Evolutionary conservation across 768 basidiomycete species (phyloP).

Genomic region (Chalciporus pseudorubinellus): DNA sequence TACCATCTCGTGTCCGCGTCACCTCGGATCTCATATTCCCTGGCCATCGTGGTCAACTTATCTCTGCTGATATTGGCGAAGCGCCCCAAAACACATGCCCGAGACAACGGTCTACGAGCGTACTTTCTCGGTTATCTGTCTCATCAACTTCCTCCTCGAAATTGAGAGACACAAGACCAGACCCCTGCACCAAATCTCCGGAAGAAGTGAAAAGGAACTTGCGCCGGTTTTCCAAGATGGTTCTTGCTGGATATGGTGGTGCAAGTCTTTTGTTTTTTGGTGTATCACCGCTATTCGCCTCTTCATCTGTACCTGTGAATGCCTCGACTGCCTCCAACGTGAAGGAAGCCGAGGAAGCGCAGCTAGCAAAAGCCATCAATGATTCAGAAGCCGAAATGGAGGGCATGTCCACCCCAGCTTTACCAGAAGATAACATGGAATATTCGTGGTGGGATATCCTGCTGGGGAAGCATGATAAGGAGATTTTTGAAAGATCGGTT

Average conservation of each 20-base stretch:
- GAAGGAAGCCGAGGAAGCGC: constrained; percentile 56
- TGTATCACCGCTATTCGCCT: constrained; percentile 39
- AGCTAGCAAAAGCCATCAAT: constrained; percentile 63
- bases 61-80: constrained; percentile 80
- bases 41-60: constrained; percentile 65
- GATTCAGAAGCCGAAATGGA: constrained; percentile 68
- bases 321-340: constrained; percentile 34
- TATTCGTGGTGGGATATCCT: constrained; percentile 87
- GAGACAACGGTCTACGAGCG: constrained; percentile 30
- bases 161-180: constrained; percentile 24
- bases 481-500: constrained; percentile 72
- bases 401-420: constrained; percentile 24
- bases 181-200: constrained; percentile 31
- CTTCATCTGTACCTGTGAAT: constrained; percentile 24
- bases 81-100: constrained; percentile 34
- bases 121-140: constrained; percentile 25
- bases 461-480: constrained; percentile 76
- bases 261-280: constrained; percentile 81
- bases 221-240: constrained; percentile 79
- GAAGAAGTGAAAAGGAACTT: constrained; percentile 64
- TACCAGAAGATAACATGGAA: constrained; percentile 26
- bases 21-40: constrained; percentile 72
- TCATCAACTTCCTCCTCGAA: constrained; percentile 28
- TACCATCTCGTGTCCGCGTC: constrained; percentile 61
- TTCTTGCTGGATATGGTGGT: constrained; percentile 82